Evolutionary conservation across 441 rosid genomes (phyloP), one percentile per base, ranked within the genome.

Genomic region (Euphorbia corollata): DNA sequence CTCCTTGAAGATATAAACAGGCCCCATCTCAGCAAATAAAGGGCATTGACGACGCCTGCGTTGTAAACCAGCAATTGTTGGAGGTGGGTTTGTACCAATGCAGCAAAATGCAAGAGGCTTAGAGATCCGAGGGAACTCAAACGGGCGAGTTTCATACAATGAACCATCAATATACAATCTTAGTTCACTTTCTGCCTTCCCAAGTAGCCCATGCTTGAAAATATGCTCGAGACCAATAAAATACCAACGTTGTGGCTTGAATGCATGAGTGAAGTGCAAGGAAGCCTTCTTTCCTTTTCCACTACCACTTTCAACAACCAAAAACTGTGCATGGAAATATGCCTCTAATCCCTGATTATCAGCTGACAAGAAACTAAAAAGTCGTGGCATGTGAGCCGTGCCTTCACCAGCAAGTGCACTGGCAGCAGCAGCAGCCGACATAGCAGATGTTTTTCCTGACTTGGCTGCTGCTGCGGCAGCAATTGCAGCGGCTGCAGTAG

Each of bases 341-440:
- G 99, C 99, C 81, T 92, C 99, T 65, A 92, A 71, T 47, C 99
- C 99, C 77, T 92, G 99, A 81, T 83, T 95, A 82, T 95, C 99
- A 71, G 96, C 92, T 45, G 99, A 85, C 67, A 95, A 82, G 83
- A 95, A 95, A 83, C 99, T 92, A 77, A 95, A 95, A 71, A 95
- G 77, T 66, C 99, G 89, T 68, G 99, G 99, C 99, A 95, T 95
- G 77, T 95, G 97, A 39, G 91, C 90, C 15, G 95, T 89, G 70
- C 99, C 99, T 86, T 95, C 98, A 55, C 98, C 99, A 73, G 97
- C 99, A 61, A 95, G 95, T 27, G 98, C 96, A 86, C 97, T 92
- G 32, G 99, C 99, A 74, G 99, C 99, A 60, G 98, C 97, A 72
- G 99, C 98, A 77, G 99, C 98, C 51, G 98, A 95, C 96, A 92